These are phyloP conservation scores for Pseudisothecium myosuroides DNA, from an alignment of 225 moss, liverwort and hornwort species.

Conservation along the genomic window DNA sequence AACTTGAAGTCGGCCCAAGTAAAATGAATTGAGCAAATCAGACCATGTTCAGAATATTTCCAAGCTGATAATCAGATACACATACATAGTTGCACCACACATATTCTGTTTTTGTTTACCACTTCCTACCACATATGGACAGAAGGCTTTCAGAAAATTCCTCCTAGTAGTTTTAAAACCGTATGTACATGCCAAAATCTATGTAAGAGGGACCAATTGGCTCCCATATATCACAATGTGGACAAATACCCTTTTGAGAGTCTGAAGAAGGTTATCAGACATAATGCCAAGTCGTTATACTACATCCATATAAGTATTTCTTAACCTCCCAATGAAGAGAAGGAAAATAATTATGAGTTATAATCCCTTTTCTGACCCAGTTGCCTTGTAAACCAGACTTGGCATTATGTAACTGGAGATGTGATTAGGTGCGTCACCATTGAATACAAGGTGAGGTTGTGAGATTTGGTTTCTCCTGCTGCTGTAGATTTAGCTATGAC, in stretches of 20 bases:
- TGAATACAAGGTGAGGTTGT: background rate
- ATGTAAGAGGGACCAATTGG: background rate
- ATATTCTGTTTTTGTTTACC: background rate
- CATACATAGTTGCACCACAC: background rate
- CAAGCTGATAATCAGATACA: background rate
- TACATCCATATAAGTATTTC: background rate
- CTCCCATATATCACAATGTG: conserved; percentile 14
- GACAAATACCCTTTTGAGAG: background rate
- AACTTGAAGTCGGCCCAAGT: background rate
- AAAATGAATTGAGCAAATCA: background rate
- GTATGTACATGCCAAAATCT: background rate
- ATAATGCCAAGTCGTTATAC: background rate
- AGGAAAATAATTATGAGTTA: background rate
- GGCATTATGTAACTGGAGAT: background rate
- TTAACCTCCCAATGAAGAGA: background rate
- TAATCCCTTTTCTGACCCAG: background rate
- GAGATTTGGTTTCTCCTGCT: background rate
- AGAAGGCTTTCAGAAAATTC: background rate
- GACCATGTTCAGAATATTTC: background rate
- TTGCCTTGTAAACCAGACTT: background rate
- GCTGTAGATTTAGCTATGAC: background rate
- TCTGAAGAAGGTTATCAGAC: background rate
- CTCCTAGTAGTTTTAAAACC: background rate
- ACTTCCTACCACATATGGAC: background rate
- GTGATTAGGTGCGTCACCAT: background rate